phyloP scores from a whole-genome alignment of 306 rosid species.

The Casuarina glauca region DNA sequence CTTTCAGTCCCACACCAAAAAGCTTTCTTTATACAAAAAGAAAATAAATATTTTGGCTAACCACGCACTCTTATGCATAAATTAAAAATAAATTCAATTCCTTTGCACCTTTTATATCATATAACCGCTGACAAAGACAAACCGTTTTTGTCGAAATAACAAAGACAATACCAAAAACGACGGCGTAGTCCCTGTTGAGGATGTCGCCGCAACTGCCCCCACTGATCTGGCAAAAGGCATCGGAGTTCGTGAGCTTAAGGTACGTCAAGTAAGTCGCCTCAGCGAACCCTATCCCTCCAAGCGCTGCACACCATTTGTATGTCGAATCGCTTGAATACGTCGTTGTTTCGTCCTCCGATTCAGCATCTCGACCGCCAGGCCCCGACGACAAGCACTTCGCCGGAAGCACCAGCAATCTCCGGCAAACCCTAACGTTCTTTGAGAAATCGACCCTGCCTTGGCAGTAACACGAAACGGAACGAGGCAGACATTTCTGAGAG shows the following conservation, averaged over 20 bases:
- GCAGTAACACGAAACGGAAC: background rate
- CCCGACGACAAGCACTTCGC: conserved; percentile 45
- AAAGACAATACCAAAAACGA: conserved; percentile 56
- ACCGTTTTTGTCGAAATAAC: too few relatives aligned
- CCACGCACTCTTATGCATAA: too few relatives aligned
- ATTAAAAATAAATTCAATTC: too few relatives aligned
- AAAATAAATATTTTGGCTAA: too few relatives aligned
- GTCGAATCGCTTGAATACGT: conserved; percentile 33
- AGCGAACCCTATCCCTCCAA: conserved; percentile 67
- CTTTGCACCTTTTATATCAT: too few relatives aligned
- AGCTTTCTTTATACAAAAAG: too few relatives aligned
- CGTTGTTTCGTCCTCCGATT: conserved; percentile 39
- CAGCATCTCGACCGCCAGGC: conserved; percentile 41
- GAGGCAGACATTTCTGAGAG: conserved; percentile 23
- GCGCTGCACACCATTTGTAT: conserved; percentile 43
- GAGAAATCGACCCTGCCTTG: conserved; percentile 16
- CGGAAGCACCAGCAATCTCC: conserved; percentile 25
- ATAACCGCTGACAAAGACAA: too few relatives aligned
- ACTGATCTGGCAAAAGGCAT: conserved; percentile 64
- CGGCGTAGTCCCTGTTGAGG: conserved; percentile 77
- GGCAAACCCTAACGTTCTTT: conserved; percentile 4
- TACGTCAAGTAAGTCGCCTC: conserved; percentile 79
- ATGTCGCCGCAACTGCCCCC: conserved; percentile 61
- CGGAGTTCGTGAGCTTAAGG: conserved; percentile 71
- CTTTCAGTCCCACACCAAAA: too few relatives aligned